These are phyloP conservation scores for Lobulomyces angularis DNA, from an alignment of 192 early-diverging fungal species.

Conservation along the genomic window DNA sequence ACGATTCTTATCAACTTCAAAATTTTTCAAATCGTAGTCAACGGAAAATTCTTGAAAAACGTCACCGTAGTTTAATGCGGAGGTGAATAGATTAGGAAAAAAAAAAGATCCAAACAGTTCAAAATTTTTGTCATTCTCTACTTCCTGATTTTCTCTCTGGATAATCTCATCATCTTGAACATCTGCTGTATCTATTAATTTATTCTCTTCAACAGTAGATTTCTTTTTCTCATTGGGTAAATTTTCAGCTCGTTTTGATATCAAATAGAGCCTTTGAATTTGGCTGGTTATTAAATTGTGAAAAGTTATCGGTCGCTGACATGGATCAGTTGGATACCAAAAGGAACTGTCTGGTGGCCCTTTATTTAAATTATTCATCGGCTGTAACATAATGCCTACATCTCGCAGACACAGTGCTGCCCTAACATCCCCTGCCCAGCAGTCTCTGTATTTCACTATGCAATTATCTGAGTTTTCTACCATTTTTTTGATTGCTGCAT, in stretches of 20 bases:
- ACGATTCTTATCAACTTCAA: too few relatives aligned
- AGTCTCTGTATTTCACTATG: conserved; percentile 8
- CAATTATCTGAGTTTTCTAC: neutral
- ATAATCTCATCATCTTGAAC: neutral
- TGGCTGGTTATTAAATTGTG: conserved; percentile 18
- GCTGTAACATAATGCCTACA: conserved; percentile 13
- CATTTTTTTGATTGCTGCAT: conserved; percentile 4
- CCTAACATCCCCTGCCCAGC: conserved; percentile 25
- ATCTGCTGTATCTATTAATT: conserved; percentile 1
- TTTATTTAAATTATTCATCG: conserved; percentile 8
- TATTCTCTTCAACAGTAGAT: conserved; percentile 4
- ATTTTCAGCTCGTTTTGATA: too few relatives aligned
- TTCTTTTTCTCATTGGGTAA: too few relatives aligned
- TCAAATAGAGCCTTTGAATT: conserved; percentile 17
- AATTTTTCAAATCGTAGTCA: too few relatives aligned
- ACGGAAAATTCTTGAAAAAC: too few relatives aligned
- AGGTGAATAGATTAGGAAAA: too few relatives aligned
- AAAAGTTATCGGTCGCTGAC: conserved; percentile 21
- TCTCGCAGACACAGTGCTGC: conserved; percentile 25
- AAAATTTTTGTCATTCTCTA: too few relatives aligned
- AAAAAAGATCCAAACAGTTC: too few relatives aligned
- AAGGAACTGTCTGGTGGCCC: conserved; percentile 10
- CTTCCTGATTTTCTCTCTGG: neutral
- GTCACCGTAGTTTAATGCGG: too few relatives aligned
- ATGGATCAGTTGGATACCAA: conserved; percentile 16